Percentiles rank a stretch among this genome's conserved stretches.
phyloP scores from a whole-genome alignment of 2,329 filamentous ascomycete genomes.

The Rhytidhysteron rufulum region DNA sequence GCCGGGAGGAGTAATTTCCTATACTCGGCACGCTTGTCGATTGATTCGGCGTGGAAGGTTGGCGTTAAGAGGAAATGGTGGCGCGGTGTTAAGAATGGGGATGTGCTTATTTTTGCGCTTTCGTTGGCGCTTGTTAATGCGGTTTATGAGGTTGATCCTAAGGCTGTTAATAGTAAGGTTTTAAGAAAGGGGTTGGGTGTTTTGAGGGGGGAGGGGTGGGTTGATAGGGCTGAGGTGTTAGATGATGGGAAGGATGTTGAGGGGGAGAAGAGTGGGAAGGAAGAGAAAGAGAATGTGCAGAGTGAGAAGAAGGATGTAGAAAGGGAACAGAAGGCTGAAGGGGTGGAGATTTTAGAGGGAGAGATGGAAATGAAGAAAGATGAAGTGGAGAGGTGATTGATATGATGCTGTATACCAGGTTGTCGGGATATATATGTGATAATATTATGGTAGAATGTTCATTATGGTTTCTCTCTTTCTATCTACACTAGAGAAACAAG shows the following conservation, averaged over 20 bases:
- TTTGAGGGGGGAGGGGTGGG: conserved; percentile 71
- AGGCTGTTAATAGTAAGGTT: conserved; percentile 62
- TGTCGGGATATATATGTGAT: too few species aligned
- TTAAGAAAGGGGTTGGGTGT: conserved; percentile 71
- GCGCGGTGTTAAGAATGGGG: conserved; percentile 75
- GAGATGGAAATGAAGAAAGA: not conserved
- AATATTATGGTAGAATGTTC: too few species aligned
- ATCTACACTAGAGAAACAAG: too few species aligned
- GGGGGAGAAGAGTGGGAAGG: not conserved
- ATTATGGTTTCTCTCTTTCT: too few species aligned
- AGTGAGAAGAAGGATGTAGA: conserved; percentile 8
- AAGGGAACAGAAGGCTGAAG: conserved; percentile 8
- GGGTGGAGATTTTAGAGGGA: not conserved
- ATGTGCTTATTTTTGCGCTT: conserved; percentile 77
- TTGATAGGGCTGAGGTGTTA: conserved; percentile 53
- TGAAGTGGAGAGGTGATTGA: not conserved
- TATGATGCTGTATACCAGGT: too few species aligned
- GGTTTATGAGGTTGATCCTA: conserved; percentile 69
- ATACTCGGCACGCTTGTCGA: conserved; percentile 71
- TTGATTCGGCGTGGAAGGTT: conserved; percentile 87
- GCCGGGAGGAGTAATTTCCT: conserved; percentile 63
- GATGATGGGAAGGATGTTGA: not conserved
- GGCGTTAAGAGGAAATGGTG: conserved; percentile 89
- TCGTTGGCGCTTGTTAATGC: conserved; percentile 74
- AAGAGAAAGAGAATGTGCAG: not conserved